Evolutionary conservation across 148 eudicot species (phyloP).

Genomic region (Drosera capensis): DNA sequence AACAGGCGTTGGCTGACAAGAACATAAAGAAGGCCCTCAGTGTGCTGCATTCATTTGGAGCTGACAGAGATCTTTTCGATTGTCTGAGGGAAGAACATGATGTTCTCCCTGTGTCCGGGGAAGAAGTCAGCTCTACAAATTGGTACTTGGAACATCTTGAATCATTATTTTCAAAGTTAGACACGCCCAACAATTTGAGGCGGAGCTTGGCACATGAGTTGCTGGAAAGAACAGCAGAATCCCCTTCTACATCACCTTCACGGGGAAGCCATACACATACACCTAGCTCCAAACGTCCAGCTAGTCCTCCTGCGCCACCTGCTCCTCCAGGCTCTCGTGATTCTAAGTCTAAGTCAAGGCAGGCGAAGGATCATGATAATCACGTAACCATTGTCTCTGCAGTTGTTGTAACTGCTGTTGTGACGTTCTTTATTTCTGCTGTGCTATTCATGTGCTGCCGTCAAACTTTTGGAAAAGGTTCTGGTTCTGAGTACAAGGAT

Average conservation of each 20-base stretch:
- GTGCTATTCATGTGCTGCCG: constrained; percentile 41
- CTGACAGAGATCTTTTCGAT: constrained; percentile 31
- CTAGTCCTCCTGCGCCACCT: constrained; percentile 1
- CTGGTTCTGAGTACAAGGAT: constrained; percentile 39
- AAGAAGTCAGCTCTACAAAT: constrained; percentile 23
- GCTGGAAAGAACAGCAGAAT: constrained; percentile 4
- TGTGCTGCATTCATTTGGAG: constrained; percentile 27
- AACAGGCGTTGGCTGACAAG: constrained; percentile 17
- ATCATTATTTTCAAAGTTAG: constrained; percentile 13
- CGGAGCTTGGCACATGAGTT: constrained; percentile 9
- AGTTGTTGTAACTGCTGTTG: constrained; percentile 48
- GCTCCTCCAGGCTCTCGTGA: constrained; percentile 4
- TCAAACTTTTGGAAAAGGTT: constrained; percentile 17
- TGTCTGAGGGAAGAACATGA: constrained; percentile 42
- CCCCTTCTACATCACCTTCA: constrained; percentile 10
- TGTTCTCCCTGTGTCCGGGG: constrained; percentile 25
- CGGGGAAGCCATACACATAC: background rate
- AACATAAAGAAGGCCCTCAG: constrained; percentile 23
- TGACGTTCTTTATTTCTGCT: constrained; percentile 37
- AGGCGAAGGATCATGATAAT: constrained; percentile 10
- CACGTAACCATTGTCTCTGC: constrained; percentile 30
- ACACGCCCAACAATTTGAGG: constrained; percentile 15
- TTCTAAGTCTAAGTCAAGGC: constrained; percentile 9
- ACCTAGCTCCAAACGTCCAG: background rate
- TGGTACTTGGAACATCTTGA: constrained; percentile 34